Base-by-base conservation (phyloP, 2,329 filamentous ascomycete genomes). In the Pseudomassariella vexata region DNA sequence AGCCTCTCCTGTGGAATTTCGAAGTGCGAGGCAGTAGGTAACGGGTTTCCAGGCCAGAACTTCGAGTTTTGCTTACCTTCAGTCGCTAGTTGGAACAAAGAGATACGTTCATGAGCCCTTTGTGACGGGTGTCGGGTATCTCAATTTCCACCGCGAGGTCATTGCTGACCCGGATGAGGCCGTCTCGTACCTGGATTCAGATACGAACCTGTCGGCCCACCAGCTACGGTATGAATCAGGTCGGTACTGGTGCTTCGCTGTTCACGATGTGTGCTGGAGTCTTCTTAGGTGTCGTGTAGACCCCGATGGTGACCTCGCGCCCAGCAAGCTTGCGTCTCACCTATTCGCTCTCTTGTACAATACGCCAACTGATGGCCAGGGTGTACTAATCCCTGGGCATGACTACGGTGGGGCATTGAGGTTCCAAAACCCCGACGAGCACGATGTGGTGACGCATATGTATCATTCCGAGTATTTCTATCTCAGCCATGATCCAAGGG, bases 251-350 rank as follows among this genome's bases (percentile, higher is more conserved):
- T 42, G 36, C 24, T 46, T 39, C 22, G 36, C 36, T 9, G 20
- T 47, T n/a, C 45, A 47, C 22, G 38, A 44, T 21, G 33, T 37
- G 20, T 49, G 45, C 30, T 49, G 43, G 41, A 29, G 40, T 21
- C 39, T 49, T 8, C 28, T 46, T 5, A 20, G 34, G 12, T 36
- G 35, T 19, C 38, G 36, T n/a, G 20, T 45, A 10, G 36, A 41
- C 26, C 28, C 36, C 3, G 15, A 31, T 10, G 28, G 19, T 10
- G 8, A 19, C 14, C n/a, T 38, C 16, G 24, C 30, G 6, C 15
- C 34, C 18, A 19, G 35, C 14, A 28, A 12, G 5, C 26, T 46
- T 5, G 45, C 40, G 8, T 26, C 19, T 6, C 45, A 48, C 30
- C 31, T 46, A 11, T 41, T 45, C 22, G 32, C 36, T 8, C 16